Base-by-base conservation (phyloP, 2,329 filamentous ascomycete species). In the Fusarium heterosporum region DNA sequence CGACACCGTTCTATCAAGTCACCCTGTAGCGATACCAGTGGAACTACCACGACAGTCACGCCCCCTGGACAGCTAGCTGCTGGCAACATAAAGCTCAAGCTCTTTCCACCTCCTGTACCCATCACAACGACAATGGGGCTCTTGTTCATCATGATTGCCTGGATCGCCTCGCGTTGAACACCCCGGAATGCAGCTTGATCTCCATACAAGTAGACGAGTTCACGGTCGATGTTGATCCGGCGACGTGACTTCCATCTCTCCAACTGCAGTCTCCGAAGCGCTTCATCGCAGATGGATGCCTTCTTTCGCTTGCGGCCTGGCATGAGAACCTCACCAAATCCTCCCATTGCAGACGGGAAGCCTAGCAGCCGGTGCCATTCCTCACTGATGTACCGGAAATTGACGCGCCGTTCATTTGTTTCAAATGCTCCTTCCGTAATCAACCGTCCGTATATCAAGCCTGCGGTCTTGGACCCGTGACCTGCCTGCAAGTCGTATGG, bases 111-210 rank as follows among this genome's bases (percentile, higher is more conserved):
- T 10, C 41, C 28, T 29, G 30, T 56, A 26, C n/a, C 22, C 17
- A 55, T 53, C 9, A 62, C n/a, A 14, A 42, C 7, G 8, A 62
- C 25, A 1, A 62, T 28, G 6, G 28, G 58, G 11, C 52, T 56
- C 14, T 48, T 50, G 4, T 51, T 49, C 19, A 55, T 41, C 10
- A 53, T 57, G 4, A 62, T 57, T 12, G 12, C 30, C 4, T 55
- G 5, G 4, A 62, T 14, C 16, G 16, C 38, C 16, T 47, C 13
- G 8, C 11, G 14, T 40, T 62, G 13, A 26, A 46, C 34, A 17
- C n/a, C n/a, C n/a, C n/a, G n/a, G n/a, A n/a, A n/a, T n/a, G n/a
- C n/a, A n/a, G n/a, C n/a, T n/a, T n/a, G n/a, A n/a, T n/a, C n/a
- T n/a, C n/a, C n/a, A n/a, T n/a, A n/a, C n/a, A n/a, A n/a, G n/a